Evolutionary conservation across 164 flowering plant genomes (phyloP).

Genomic region (Piper longum): DNA sequence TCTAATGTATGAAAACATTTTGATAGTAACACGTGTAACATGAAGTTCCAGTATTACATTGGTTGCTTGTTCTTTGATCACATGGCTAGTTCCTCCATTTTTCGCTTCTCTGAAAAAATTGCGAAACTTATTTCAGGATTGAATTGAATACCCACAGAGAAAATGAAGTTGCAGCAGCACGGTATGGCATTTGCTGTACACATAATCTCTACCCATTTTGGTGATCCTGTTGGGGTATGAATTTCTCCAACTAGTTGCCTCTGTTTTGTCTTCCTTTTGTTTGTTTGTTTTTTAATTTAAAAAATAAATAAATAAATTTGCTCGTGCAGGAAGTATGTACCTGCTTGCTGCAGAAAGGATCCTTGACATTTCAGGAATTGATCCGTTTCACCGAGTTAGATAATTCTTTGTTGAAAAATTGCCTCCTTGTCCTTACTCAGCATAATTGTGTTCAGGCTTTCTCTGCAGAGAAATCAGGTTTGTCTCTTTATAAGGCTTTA

Average conservation of each 20-base stretch:
- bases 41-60: too few species aligned
- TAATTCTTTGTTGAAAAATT: constrained; percentile 33
- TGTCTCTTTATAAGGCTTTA: neutral
- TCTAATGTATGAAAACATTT: too few species aligned
- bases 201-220: constrained; percentile 54
- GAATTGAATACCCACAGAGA: neutral
- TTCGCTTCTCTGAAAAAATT: too few species aligned
- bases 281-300: neutral
- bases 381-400: constrained; percentile 34
- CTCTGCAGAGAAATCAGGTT: constrained; percentile 31
- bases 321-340: constrained; percentile 71
- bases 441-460: constrained; percentile 93
- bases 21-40: too few species aligned
- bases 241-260: neutral
- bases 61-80: too few species aligned
- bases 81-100: too few species aligned
- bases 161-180: constrained; percentile 35
- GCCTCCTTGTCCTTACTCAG: constrained; percentile 69
- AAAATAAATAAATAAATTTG: neutral
- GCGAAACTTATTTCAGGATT: too few species aligned
- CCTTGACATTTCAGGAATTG: constrained; percentile 27
- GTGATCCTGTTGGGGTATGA: constrained; percentile 56
- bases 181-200: constrained; percentile 59
- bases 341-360: constrained; percentile 61
- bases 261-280: neutral